These are phyloP conservation scores for Wickerhamomyces sp. DNA, from an alignment of 1,139 yeast species.

Conservation along the genomic window DNA sequence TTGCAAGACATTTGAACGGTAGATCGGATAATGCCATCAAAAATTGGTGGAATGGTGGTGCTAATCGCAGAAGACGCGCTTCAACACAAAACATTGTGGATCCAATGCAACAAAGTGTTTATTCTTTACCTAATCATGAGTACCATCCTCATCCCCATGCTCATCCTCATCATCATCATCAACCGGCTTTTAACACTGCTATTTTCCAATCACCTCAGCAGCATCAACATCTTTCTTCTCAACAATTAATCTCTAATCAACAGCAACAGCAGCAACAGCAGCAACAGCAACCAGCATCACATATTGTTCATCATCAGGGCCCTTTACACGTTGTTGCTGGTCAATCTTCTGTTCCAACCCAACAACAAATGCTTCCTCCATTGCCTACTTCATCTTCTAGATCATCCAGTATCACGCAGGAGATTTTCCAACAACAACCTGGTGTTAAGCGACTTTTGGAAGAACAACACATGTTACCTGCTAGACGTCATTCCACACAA, in stretches of 20 bases:
- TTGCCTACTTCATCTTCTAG: constrained; percentile 14
- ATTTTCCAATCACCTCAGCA: constrained; percentile 12
- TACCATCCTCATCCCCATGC: not conserved
- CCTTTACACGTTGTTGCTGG: too few species aligned
- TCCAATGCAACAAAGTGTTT: constrained; percentile 2
- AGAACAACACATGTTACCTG: constrained; percentile 19
- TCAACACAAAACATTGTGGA: constrained; percentile 19
- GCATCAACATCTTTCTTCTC: not conserved
- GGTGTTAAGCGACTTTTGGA: constrained; percentile 24
- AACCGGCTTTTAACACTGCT: constrained; percentile 11
- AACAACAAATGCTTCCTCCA: constrained; percentile 17
- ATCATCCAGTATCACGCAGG: constrained; percentile 20
- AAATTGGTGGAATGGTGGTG: constrained; percentile 97
- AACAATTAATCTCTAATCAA: constrained; percentile 3
- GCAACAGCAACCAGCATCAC: constrained; percentile 6
- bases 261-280: constrained; percentile 5
- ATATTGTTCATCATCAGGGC: too few species aligned
- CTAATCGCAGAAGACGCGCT: constrained; percentile 53
- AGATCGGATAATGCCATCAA: constrained; percentile 88
- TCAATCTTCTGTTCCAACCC: not conserved
- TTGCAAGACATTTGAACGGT: constrained; percentile 82
- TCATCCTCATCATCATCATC: too few species aligned
- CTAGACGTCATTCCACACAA: constrained; percentile 24
- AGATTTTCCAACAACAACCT: constrained; percentile 19
- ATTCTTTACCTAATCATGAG: constrained; percentile 4